Evolutionary conservation across 352 stramenopile species (phyloP), one percentile per base, ranked within the genome.

Genomic region (Phytopythium boreale): DNA sequence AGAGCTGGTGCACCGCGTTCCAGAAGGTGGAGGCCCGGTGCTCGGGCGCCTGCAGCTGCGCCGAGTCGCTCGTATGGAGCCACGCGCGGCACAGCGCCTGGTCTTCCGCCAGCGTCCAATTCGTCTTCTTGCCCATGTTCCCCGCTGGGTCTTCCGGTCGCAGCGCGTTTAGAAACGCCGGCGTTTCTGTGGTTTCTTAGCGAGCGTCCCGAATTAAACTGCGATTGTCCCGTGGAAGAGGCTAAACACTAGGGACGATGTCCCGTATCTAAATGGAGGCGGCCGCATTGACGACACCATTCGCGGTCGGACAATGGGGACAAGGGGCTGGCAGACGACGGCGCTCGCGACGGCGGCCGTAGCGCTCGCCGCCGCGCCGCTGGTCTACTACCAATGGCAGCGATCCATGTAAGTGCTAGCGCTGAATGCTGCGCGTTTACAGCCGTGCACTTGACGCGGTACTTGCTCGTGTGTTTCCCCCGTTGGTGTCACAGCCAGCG

Each of bases 41-140:
- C 43, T 88, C 75, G 17, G 37, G 51, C 7, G 44, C 51, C 31
- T 80, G 78, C 29, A 72, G 63, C 56, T 80, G 67, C 56, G 79
- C 57, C 17, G 66, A 56, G 24, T 90, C 80, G 67, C 70, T 85
- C 52, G 82, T 82, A 46, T 66, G 78, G 41, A 90, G 69, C 84
- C 84, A 93, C 55, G 80, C 80, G 56, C 80, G 84, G 56, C 82
- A 91, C 31, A 93, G 75, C 59, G 79, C 73, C 71, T 83, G 74
- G 53, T 93, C 80, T 64, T 93, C 84, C 14, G 70, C 59, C 36
- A 72, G 44, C 1, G 74, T 83, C 82, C 84, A 91, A 61, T 93
- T 93, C 39, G 80, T 88, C 72, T 93, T 93, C 79, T 90, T 93
- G 55, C 84, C 84, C 84, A 93, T 90, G 50, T 20, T 56, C 15